Evolutionary conservation across 2,329 filamentous ascomycete genomes (phyloP).

Genomic region (Colletotrichum kahawae): DNA sequence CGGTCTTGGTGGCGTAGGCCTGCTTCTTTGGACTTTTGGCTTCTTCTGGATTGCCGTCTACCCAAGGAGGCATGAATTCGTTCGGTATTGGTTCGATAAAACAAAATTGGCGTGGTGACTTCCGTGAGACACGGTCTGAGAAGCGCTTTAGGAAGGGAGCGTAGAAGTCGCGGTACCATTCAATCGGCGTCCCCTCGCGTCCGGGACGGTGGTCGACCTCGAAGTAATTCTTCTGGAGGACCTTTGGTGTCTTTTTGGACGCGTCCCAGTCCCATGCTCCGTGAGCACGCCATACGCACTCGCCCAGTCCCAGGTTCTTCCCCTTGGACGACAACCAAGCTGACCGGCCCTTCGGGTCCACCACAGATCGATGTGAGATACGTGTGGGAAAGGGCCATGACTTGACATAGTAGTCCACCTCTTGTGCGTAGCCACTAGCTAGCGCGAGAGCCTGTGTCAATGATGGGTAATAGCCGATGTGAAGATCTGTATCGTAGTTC

Average conservation of each 20-base stretch:
- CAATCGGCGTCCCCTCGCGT: slow-evolving; percentile 36
- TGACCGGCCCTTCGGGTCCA: slow-evolving; percentile 42
- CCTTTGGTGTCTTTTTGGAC: slow-evolving; percentile 29
- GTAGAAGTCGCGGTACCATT: slow-evolving; percentile 48
- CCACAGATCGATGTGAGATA: slow-evolving; percentile 35
- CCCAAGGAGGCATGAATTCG: slow-evolving; percentile 44
- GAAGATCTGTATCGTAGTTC: slow-evolving; percentile 47
- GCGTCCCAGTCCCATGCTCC: slow-evolving; percentile 42
- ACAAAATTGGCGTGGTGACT: slow-evolving; percentile 32
- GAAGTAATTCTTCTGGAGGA: slow-evolving; percentile 38
- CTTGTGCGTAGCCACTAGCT: slow-evolving; percentile 42
- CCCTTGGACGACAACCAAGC: slow-evolving; percentile 33
- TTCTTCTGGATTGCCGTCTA: slow-evolving; percentile 10
- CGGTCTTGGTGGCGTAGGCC: slow-evolving; percentile 31
- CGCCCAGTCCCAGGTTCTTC: slow-evolving; percentile 31
- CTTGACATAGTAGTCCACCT: slow-evolving; percentile 43
- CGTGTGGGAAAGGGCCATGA: slow-evolving; percentile 47
- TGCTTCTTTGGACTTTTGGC: slow-evolving; percentile 6
- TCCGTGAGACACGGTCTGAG: slow-evolving; percentile 36
- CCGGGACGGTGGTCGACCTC: slow-evolving; percentile 42
- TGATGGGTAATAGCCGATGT: slow-evolving; percentile 44
- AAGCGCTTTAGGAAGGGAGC: slow-evolving; percentile 43
- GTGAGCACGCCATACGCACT: slow-evolving; percentile 44
- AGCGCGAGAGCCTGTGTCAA: slow-evolving; percentile 43
- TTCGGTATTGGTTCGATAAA: slow-evolving; percentile 48